Evolutionary conservation across 192 early-diverging fungal genomes (phyloP), one percentile per base, ranked within the genome.

Genomic region (Linnemannia hyalina): DNA sequence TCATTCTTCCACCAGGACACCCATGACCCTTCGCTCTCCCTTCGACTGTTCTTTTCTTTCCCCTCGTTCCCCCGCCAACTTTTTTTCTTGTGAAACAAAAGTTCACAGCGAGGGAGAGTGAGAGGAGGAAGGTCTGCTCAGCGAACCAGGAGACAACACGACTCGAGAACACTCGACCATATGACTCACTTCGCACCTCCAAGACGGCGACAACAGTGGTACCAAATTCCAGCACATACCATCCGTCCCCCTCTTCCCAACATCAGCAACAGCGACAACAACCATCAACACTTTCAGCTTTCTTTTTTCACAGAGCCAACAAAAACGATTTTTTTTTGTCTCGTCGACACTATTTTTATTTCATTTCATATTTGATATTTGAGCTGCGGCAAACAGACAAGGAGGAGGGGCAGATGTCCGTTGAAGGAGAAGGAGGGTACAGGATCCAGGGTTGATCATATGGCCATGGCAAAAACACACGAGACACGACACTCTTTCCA

Each of bases 51-150:
- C 32, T 13, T 35, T 57, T 55, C 55, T 60, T 57, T 42, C n/a
- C 9, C 52, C 22, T 41, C 49, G 20, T 46, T 52, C 18, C 73
- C 42, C 46, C 35, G 36, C 73, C n/a, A 26, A 52, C 72, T 26
- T n/a, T 73, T 74, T 42, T 72, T 73, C 16, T 42, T 52, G 60
- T 65, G 60, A 65, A 65, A 65, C 60, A 65, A 65, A 65, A 65
- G 29, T 65, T 32, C 60, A 15, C 29, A 10, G 13, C 29, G 60
- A 11, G 10, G 9, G 29, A 13, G 10, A 63, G 3, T 1, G 29
- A 29, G 26, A 32, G 29, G 13, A 15, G 23, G 60, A 13, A 65
- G 32, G 60, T 32, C 29, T 65, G 60, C 11, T 52, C 1, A 65
- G 60, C 60, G 29, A 65, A 65, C 60, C 60, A 65, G 29, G 60